Base-by-base conservation (phyloP, 306 rosid species). In the Phaseolus lunatus region DNA sequence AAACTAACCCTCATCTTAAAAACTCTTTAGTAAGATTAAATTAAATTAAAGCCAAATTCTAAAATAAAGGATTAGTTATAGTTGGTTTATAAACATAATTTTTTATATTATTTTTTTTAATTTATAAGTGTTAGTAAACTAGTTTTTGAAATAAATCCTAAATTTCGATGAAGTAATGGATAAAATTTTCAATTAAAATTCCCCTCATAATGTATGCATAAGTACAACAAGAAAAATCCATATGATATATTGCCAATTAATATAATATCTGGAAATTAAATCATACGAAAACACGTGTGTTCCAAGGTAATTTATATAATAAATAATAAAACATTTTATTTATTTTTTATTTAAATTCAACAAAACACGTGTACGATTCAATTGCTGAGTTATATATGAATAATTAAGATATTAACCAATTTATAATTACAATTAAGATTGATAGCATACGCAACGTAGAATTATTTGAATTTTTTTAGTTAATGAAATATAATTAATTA, bases 351-450 rank as follows among this genome's bases (percentile, higher is more conserved):
- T 59, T 29, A 41, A 61, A 73, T 20, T 35, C 49, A 63, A 75
- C 26, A 49, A 31, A 63, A 63, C 27, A 63, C 64, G 47, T 15
- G 72, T 33, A 48, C 39, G 63, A 39, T 75, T 48, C 10, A 4
- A 47, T 5, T 27, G 4, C 19, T 10, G 26, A 11, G 12, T 69
- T 69, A 69, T 39, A 9, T 9, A 9, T 69, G 11, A 16, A 29
- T 29, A 29, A 61, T 29, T 31, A 50, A 9, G 10, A 48, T n/a
- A 29, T 70, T 70, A 14, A 10, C 31, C 45, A 6, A 41, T 43
- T 75, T 75, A 44, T 45, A 62, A 9, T 61, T 33, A 20, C 66
- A 39, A 24, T 16, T 57, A 57, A 37, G 43, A 73, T n/a, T 43
- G 43, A n/a, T 41, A 41, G 18, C 22, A 37, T 37, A 37, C 11